Conservation (phyloP, 331 rosid genomes). For the Ulmus americana region DNA sequence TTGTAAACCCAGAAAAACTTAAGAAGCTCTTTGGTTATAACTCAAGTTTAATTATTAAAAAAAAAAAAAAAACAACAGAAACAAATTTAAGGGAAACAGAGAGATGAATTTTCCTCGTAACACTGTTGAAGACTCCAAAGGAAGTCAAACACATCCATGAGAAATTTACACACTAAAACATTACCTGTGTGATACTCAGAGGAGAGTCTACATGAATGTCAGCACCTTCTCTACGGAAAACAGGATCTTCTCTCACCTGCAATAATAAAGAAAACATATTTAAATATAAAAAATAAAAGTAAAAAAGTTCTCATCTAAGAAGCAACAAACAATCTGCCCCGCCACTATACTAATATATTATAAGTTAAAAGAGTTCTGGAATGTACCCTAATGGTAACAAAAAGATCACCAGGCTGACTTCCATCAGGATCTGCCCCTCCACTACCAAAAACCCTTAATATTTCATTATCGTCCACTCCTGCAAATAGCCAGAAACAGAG, state of each 20-base stretch:
- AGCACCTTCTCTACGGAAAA: conserved; percentile 78
- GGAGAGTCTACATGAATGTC: conserved; percentile 81
- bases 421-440: conserved; percentile 96
- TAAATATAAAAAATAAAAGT: neutral
- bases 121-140: neutral
- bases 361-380: neutral
- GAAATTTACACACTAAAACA: neutral
- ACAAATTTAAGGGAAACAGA: neutral
- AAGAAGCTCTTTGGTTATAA: neutral
- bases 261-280: neutral
- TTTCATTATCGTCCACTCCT: conserved; percentile 73
- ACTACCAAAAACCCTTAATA: conserved; percentile 51
- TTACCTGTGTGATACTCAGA: conserved; percentile 80
- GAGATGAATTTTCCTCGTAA: neutral
- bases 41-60: neutral
- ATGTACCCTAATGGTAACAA: conserved; percentile 59
- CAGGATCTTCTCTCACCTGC: conserved; percentile 78
- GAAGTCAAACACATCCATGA: neutral
- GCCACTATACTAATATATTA: neutral
- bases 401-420: conserved; percentile 79
- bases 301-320: neutral
- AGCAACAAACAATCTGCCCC: neutral
- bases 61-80: neutral
- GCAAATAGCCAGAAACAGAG: conserved; percentile 25
- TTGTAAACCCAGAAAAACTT: no score